Percentiles rank a stretch among this genome's conserved stretches.
Evolutionary conservation across 768 basidiomycete species (phyloP).

Genomic region (Filobasidium wieringae): DNA sequence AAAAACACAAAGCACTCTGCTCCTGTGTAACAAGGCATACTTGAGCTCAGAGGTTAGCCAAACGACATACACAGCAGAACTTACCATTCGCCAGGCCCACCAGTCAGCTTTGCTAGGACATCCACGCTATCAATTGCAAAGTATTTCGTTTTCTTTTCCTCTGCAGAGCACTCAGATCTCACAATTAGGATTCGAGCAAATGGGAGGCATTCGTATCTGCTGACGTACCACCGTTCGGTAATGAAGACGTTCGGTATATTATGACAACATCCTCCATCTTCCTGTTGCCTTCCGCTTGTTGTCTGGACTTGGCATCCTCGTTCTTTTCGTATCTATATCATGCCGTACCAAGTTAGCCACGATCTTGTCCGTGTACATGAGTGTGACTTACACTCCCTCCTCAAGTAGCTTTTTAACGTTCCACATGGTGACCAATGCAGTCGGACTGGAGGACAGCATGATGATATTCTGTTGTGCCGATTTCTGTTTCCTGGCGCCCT

Average conservation of each 20-base stretch:
- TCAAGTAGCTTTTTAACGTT: constrained; percentile 91
- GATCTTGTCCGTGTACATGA: constrained; percentile 41
- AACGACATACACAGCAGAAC: constrained; percentile 1
- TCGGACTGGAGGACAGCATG: constrained; percentile 91
- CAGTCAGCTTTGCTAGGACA: constrained; percentile 67
- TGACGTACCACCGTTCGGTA: constrained; percentile 8
- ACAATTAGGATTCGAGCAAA: background rate
- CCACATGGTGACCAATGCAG: constrained; percentile 92
- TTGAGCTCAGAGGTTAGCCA: background rate
- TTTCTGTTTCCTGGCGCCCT: constrained; percentile 42
- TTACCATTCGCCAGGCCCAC: constrained; percentile 57
- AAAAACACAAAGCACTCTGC: constrained; percentile 92
- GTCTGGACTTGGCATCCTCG: constrained; percentile 47
- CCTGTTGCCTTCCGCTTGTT: constrained; percentile 55
- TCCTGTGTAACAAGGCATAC: constrained; percentile 39
- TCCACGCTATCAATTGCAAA: constrained; percentile 87
- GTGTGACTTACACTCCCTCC: constrained; percentile 53
- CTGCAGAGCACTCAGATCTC: constrained; percentile 11
- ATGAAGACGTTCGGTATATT: constrained; percentile 59
- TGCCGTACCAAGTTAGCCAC: background rate
- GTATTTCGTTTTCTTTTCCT: constrained; percentile 47
- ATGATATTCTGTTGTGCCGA: constrained; percentile 76
- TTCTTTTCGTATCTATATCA: constrained; percentile 57
- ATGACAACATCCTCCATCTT: constrained; percentile 71
- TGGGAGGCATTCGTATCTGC: too few relatives aligned